Conservation (phyloP, 2,329 filamentous ascomycete species). For the Dactylonectria estremocensis region DNA sequence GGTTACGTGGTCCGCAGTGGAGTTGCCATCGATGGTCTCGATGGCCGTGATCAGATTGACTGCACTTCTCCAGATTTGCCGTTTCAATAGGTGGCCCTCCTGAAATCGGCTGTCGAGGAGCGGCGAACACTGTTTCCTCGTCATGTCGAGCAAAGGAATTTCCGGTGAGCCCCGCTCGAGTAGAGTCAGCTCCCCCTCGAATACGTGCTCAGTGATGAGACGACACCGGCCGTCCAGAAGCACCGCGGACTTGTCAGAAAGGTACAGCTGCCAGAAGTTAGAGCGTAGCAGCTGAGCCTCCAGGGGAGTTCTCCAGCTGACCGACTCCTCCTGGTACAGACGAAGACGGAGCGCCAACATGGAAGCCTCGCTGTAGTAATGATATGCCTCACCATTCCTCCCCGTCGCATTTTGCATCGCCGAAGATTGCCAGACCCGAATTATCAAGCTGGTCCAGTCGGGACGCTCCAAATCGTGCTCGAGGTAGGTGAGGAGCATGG, state of each 20-base stretch:
- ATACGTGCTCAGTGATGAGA: neutral
- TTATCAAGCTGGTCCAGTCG: neutral
- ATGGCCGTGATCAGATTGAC: neutral
- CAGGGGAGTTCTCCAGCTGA: neutral
- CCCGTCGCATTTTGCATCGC: conserved; percentile 6
- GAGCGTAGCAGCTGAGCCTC: conserved; percentile 13
- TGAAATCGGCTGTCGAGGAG: too few relatives aligned
- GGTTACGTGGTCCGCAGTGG: neutral
- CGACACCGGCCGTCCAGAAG: neutral
- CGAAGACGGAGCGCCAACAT: conserved; percentile 2
- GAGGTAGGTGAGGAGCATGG: neutral
- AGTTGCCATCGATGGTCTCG: neutral
- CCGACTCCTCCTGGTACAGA: conserved; percentile 4
- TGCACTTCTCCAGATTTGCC: too few relatives aligned
- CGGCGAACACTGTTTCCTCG: too few relatives aligned
- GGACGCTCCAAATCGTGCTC: conserved; percentile 7
- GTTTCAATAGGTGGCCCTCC: too few relatives aligned
- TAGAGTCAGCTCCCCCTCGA: conserved; percentile 7
- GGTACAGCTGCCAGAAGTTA: conserved; percentile 17
- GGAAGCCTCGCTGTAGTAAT: neutral
- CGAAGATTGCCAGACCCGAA: neutral
- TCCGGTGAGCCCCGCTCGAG: neutral
- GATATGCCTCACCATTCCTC: neutral
- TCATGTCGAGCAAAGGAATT: too few relatives aligned
- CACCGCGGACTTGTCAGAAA: conserved; percentile 1